phyloP scores from a whole-genome alignment of 2,329 filamentous ascomycete genomes.

The Lasiodiplodia sp. region DNA sequence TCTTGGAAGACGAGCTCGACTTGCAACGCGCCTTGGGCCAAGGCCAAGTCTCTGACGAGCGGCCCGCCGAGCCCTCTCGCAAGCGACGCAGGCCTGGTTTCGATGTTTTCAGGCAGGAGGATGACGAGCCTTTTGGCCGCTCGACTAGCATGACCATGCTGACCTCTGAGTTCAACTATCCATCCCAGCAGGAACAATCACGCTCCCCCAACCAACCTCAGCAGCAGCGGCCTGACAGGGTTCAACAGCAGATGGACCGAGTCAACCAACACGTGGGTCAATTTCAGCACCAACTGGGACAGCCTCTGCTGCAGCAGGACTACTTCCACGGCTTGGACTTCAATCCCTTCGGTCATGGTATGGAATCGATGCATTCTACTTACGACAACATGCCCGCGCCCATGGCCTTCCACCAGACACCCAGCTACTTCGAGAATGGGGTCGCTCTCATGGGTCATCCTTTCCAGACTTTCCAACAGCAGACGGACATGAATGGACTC shows the following conservation, averaged over 20 bases:
- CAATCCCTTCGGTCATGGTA: not conserved
- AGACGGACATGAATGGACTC: slow-evolving; percentile 1
- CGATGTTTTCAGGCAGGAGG: slow-evolving; percentile 51
- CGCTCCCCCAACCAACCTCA: not conserved
- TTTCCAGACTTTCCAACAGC: slow-evolving; percentile 1
- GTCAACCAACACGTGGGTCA: not conserved
- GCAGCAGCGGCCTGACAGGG: not conserved
- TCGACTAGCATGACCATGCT: slow-evolving; percentile 45
- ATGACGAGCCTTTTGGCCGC: slow-evolving; percentile 43
- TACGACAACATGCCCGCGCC: not conserved
- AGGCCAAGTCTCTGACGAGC: slow-evolving; percentile 11
- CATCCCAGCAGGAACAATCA: not conserved
- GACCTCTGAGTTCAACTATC: slow-evolving; percentile 40
- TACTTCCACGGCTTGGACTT: not conserved
- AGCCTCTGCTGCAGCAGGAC: not conserved
- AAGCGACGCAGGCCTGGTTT: slow-evolving; percentile 47
- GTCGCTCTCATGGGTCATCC: not conserved
- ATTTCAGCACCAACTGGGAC: slow-evolving; percentile 5
- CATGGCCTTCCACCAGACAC: not conserved
- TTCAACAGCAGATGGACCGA: slow-evolving; percentile 5
- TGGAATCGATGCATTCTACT: not conserved
- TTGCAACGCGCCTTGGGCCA: slow-evolving; percentile 42
- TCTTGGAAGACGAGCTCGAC: slow-evolving; percentile 40
- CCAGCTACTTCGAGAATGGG: not conserved
- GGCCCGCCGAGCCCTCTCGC: slow-evolving; percentile 31